Evolutionary conservation across 805 yeast genomes (phyloP).

Genomic region (Scheffersomyces amazonensis): DNA sequence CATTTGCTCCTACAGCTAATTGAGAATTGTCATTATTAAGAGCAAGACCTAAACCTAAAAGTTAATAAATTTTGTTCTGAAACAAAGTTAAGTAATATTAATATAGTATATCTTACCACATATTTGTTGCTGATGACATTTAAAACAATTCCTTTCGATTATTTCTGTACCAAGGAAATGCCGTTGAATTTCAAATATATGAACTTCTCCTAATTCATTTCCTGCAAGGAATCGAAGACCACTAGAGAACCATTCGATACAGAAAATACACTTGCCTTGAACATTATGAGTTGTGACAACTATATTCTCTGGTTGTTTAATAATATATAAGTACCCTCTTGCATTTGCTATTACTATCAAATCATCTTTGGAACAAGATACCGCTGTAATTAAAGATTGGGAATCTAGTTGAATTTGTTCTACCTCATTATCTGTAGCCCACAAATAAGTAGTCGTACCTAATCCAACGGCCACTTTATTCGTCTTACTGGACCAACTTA

Average conservation of each 20-base stretch:
- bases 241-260: slow-evolving; percentile 58
- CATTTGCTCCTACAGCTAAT: slow-evolving; percentile 82
- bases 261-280: slow-evolving; percentile 45
- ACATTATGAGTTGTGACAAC: slow-evolving; percentile 12
- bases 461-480: slow-evolving; percentile 65
- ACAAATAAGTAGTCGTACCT: slow-evolving; percentile 53
- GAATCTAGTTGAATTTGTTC: slow-evolving; percentile 46
- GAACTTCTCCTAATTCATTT: slow-evolving; percentile 61
- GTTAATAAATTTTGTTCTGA: background rate
- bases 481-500: slow-evolving; percentile 63
- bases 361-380: slow-evolving; percentile 51
- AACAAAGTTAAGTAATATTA: background rate
- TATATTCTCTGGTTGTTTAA: slow-evolving; percentile 31
- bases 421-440: slow-evolving; percentile 48
- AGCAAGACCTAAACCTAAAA: slow-evolving; percentile 49
- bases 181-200: slow-evolving; percentile 31
- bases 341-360: slow-evolving; percentile 56
- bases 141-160: slow-evolving; percentile 11
- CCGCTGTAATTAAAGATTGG: slow-evolving; percentile 50
- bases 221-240: slow-evolving; percentile 53
- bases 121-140: slow-evolving; percentile 32
- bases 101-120: slow-evolving; percentile 27
- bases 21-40: slow-evolving; percentile 51
- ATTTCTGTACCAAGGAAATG: slow-evolving; percentile 2
- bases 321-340: slow-evolving; percentile 50